Base-by-base conservation (phyloP, 1,284 basidiomycete species). In the Apiotrichum domesticum region DNA sequence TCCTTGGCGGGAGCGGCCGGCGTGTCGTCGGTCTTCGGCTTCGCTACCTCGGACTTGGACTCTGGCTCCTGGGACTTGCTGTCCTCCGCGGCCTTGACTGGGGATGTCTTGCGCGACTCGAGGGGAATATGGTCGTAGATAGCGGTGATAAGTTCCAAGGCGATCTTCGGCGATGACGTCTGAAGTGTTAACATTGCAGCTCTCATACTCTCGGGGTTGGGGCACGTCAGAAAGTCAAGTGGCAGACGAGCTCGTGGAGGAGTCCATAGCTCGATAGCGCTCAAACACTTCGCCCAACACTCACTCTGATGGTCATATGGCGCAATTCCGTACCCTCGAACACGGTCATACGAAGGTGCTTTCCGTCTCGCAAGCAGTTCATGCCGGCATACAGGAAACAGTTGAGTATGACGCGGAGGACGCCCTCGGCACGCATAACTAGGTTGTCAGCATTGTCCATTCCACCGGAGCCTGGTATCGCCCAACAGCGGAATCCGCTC, bases 391-490 rank as follows among this genome's bases (percentile, higher is more conserved):
- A 96, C 48, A 97, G 80, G 39, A 85, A 83, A 42, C 88, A 85
- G 68, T 97, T 97, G 54, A 97, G 80, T 54, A 97, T 78, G 48
- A 96, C 77, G 0, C 88, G 82, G 67, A 88, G 84, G 9, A 95
- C 90, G 1, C 91, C 93, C 66, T 97, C 93, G 65, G 94, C 90
- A 56, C 93, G 84, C 92, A 97, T 96, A 41, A 97, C 93, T 93
- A 63, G 52, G 37, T 39, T 39, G 37, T 39, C 8, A 9, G 8
- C 37, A 39, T 8, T 9, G 37, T 39, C 37, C 13, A 9, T 39
- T 39, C 37, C 9, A 29, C 29, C 3, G 29, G 29, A 29, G 29
- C 3, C 29, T 29, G 3, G 29, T 29, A 29, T 29, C 29, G 29
- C 29, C 29, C 29, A 29, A 6, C 32, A 3, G 33, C 21, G 13